Evolutionary conservation across 2,329 filamentous ascomycete genomes (phyloP).

Genomic region (Claviceps purpurea): DNA sequence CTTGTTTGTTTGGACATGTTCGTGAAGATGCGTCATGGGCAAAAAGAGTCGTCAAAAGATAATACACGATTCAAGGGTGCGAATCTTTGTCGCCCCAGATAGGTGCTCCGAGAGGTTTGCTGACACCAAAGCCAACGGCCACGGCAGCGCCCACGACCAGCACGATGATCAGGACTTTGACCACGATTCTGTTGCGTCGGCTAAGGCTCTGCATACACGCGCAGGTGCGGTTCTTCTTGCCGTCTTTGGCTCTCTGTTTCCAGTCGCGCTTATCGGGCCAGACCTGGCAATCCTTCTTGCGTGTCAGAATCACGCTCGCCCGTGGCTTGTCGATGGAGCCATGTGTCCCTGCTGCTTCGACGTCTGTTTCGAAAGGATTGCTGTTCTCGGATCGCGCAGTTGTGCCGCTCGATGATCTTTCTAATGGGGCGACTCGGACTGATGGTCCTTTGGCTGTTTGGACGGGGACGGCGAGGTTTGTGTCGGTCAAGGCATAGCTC

Average conservation of each 20-base stretch:
- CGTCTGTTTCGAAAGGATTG: conserved; percentile 45
- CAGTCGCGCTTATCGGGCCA: conserved; percentile 49
- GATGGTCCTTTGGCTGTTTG: conserved; percentile 8
- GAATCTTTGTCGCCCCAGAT: conserved; percentile 33
- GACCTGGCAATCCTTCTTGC: conserved; percentile 37
- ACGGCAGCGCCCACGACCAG: conserved; percentile 41
- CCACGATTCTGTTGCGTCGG: conserved; percentile 38
- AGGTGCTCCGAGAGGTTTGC: conserved; percentile 44
- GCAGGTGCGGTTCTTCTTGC: conserved; percentile 39
- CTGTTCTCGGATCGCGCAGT: conserved; percentile 29
- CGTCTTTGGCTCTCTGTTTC: conserved; percentile 44
- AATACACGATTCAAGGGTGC: not conserved
- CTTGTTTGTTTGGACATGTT: conserved; percentile 6
- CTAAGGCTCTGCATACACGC: conserved; percentile 39
- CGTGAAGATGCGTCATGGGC: conserved; percentile 7
- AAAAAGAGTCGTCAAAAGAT: not conserved
- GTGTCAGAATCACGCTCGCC: conserved; percentile 13
- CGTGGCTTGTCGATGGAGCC: conserved; percentile 20
- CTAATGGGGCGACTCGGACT: not conserved
- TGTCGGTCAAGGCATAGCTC: conserved; percentile 9
- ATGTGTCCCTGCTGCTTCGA: conserved; percentile 37
- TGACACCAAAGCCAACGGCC: conserved; percentile 45
- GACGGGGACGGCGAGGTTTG: conserved; percentile 15
- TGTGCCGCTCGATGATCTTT: conserved; percentile 22
- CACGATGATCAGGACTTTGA: conserved; percentile 39